Evolutionary conservation across 2,329 filamentous ascomycete species (phyloP).

Genomic region (Eutypella sp.): DNA sequence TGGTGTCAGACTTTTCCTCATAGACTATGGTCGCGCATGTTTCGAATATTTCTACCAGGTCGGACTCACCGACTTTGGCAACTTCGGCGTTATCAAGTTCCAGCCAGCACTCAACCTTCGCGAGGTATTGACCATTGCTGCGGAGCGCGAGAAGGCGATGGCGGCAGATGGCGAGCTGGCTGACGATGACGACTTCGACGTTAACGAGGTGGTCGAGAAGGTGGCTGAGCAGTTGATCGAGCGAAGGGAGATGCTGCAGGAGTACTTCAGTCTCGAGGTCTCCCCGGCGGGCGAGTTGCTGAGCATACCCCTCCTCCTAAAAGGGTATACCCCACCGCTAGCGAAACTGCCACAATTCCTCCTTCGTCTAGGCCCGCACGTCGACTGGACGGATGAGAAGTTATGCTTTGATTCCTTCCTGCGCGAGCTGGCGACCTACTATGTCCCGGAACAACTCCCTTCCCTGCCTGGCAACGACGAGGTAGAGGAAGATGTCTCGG

Average conservation of each 20-base stretch:
- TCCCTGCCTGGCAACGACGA: slow-evolving; percentile 26
- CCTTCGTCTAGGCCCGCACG: slow-evolving; percentile 78
- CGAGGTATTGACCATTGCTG: slow-evolving; percentile 68
- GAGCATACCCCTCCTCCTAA: slow-evolving; percentile 77
- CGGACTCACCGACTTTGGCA: slow-evolving; percentile 90
- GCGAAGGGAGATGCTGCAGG: slow-evolving; percentile 77
- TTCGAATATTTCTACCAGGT: slow-evolving; percentile 95
- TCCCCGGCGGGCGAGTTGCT: slow-evolving; percentile 71
- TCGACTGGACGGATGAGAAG: slow-evolving; percentile 82
- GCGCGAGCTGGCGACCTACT: slow-evolving; percentile 82
- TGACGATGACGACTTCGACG: slow-evolving; percentile 56
- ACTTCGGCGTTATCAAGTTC: slow-evolving; percentile 82
- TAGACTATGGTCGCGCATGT: slow-evolving; percentile 85
- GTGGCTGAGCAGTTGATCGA: slow-evolving; percentile 67
- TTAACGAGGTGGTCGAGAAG: slow-evolving; percentile 58
- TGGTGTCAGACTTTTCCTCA: slow-evolving; percentile 83
- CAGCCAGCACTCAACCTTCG: slow-evolving; percentile 67
- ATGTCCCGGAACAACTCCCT: slow-evolving; percentile 82
- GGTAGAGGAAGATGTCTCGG: slow-evolving; percentile 37
- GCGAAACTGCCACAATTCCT: slow-evolving; percentile 87
- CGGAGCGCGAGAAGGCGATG: slow-evolving; percentile 60
- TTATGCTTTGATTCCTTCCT: slow-evolving; percentile 80
- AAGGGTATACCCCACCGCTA: slow-evolving; percentile 80
- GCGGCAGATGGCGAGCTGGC: slow-evolving; percentile 22
- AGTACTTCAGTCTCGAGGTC: slow-evolving; percentile 89